These are phyloP conservation scores for Millerozyma miso DNA, from an alignment of 805 yeast species.

Conservation along the genomic window DNA sequence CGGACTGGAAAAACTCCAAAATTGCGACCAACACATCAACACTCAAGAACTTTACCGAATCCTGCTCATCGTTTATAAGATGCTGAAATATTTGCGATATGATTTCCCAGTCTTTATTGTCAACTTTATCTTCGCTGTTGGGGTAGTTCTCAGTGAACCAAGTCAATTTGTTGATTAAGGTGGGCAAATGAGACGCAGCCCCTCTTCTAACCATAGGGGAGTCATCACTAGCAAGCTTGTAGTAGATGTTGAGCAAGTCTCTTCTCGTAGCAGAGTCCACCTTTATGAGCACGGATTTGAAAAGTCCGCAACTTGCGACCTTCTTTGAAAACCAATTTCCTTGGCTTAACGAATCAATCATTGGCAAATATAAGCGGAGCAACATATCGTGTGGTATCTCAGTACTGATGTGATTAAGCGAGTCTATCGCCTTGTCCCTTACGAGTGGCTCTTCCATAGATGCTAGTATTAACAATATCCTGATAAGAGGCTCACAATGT, in stretches of 20 bases:
- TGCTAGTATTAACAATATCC: constrained; percentile 76
- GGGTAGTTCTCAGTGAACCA: constrained; percentile 40
- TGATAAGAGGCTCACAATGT: constrained; percentile 48
- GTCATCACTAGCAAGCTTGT: constrained; percentile 77
- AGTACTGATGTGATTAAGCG: constrained; percentile 66
- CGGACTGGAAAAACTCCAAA: constrained; percentile 59
- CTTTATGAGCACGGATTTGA: constrained; percentile 60
- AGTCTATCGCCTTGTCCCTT: constrained; percentile 88
- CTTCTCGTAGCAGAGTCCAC: constrained; percentile 54
- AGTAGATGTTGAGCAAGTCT: constrained; percentile 62
- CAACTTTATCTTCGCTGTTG: constrained; percentile 31
- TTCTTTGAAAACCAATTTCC: constrained; percentile 95
- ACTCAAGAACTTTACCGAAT: constrained; percentile 85
- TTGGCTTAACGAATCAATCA: constrained; percentile 71
- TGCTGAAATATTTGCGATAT: constrained; percentile 78
- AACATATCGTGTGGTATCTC: constrained; percentile 63
- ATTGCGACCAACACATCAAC: constrained; percentile 86
- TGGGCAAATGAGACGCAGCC: constrained; percentile 82
- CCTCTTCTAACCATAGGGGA: constrained; percentile 98
- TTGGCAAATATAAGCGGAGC: constrained; percentile 62
- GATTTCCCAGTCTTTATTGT: constrained; percentile 68
- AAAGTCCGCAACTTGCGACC: constrained; percentile 88
- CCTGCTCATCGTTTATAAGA: constrained; percentile 82
- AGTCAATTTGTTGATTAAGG: constrained; percentile 53
- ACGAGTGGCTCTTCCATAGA: constrained; percentile 96